These are phyloP conservation scores for Naganishia albida DNA, from an alignment of 1,284 basidiomycete genomes.

Conservation along the genomic window DNA sequence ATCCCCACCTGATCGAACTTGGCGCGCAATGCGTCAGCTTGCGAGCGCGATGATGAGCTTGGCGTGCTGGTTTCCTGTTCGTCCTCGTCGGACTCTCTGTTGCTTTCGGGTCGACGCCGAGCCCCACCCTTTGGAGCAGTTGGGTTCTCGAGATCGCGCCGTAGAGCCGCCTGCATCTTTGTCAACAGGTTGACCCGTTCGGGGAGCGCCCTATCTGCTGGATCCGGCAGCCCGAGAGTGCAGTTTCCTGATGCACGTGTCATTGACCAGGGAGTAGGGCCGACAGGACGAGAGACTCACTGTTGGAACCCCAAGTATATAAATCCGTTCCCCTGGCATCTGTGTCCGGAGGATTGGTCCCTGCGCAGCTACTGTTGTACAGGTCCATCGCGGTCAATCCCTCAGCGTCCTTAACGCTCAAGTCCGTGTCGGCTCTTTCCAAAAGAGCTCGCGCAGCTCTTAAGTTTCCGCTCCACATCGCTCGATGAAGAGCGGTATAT, in stretches of 20 bases:
- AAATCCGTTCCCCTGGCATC: slow-evolving; percentile 63
- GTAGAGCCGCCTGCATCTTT: slow-evolving; percentile 55
- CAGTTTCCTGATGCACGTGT: slow-evolving; percentile 61
- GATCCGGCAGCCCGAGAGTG: slow-evolving; percentile 78
- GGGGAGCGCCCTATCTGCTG: slow-evolving; percentile 74
- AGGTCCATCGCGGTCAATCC: slow-evolving; percentile 92
- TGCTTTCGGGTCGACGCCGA: not conserved
- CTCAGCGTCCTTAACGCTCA: slow-evolving; percentile 76
- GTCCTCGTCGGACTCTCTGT: slow-evolving; percentile 40
- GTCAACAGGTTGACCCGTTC: slow-evolving; percentile 67
- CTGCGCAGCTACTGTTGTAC: slow-evolving; percentile 84
- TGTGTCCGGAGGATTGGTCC: slow-evolving; percentile 58
- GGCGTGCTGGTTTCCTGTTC: not conserved
- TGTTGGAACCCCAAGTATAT: slow-evolving; percentile 89
- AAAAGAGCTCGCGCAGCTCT: slow-evolving; percentile 75
- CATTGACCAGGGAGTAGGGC: slow-evolving; percentile 48
- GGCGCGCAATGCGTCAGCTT: slow-evolving; percentile 14
- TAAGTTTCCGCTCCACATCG: slow-evolving; percentile 84
- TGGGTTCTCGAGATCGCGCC: slow-evolving; percentile 42
- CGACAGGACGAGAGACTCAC: slow-evolving; percentile 47
- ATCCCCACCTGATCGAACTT: slow-evolving; percentile 60
- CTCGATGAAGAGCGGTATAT: slow-evolving; percentile 90
- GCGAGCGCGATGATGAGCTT: not conserved
- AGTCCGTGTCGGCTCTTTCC: slow-evolving; percentile 72
- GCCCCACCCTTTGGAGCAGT: slow-evolving; percentile 1